Base-by-base conservation (phyloP, 345 rosid genomes). In the Salix purpurea region DNA sequence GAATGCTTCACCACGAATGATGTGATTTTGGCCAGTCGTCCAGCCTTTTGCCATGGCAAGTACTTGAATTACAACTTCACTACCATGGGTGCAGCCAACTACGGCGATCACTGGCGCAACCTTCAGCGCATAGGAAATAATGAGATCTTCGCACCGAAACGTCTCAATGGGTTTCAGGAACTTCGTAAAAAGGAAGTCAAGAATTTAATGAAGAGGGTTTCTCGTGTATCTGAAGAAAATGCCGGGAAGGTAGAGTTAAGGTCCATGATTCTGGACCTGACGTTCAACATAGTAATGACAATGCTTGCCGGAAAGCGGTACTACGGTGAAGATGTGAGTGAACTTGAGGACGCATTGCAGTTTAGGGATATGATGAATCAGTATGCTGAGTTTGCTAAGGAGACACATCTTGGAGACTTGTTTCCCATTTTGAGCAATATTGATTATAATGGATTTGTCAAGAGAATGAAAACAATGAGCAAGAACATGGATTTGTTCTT, bases 71-170 rank as follows among this genome's bases (percentile, higher is more conserved):
- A 89, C 77, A 78, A 88, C 77, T 21, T 70, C 67, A 84, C 88
- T 21, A 75, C 75, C n/a, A 42, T 89, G 0, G 30, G 23, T 16
- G 46, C 82, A 0, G 74, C 88, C 1, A 67, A 86, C 16, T 88
- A 91, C 65, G 96, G 92, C 2, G 90, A 91, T 18, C 92, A 85
- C 36, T 91, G 93, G 91, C 89, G 93, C 52, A 88, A 86, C 86
- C 90, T 91, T 54, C 89, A 91, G 30, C 85, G 86, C 19, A 76
- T 89, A 24, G 62, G 83, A 67, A 70, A 88, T 61, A 69, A 71
- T 1, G 89, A 90, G 58, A 80, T 91, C 78, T 85, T 91, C 71
- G 89, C 94, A 12, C 23, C 90, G 1, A 58, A 67, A 70, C 92
- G 94, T 14, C 81, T 91, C 61, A 86, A 77, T 39, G 65, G 70